Conservation (phyloP, 2,329 filamentous ascomycete species). For the Diaporthe sp. region DNA sequence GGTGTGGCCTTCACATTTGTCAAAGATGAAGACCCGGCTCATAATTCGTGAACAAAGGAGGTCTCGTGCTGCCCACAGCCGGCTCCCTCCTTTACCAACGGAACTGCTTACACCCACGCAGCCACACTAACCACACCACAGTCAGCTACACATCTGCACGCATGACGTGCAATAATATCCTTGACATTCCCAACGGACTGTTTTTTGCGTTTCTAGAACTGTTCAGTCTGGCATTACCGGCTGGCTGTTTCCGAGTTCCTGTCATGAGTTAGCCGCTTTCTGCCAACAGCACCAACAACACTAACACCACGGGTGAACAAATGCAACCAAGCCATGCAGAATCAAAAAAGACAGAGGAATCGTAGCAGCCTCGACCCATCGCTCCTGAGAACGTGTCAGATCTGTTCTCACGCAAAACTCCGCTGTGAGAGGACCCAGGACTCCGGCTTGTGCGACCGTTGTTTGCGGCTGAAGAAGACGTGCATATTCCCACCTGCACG, state of each 20-base stretch:
- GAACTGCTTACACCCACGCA: background rate
- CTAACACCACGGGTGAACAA: background rate
- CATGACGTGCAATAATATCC: background rate
- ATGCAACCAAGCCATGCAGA: background rate
- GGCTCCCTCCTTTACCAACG: background rate
- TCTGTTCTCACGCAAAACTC: constrained; percentile 50
- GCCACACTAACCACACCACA: background rate
- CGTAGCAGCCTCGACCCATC: background rate
- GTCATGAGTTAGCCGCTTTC: too few species aligned
- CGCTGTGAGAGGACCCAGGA: constrained; percentile 47
- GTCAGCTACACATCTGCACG: background rate
- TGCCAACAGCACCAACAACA: background rate
- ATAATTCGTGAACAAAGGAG: background rate
- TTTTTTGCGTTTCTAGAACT: background rate
- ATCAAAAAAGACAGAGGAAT: background rate
- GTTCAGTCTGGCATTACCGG: too few species aligned
- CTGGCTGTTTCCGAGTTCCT: background rate
- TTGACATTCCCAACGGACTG: background rate
- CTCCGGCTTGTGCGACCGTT: constrained; percentile 46
- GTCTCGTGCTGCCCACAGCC: background rate
- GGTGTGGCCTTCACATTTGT: background rate
- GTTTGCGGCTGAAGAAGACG: constrained; percentile 45
- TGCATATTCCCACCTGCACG: constrained; percentile 46
- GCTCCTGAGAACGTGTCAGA: constrained; percentile 46
- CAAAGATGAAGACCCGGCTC: background rate